These are phyloP conservation scores for Cutaneotrichosporon sp. DNA, from an alignment of 1,284 basidiomycete genomes.

Conservation along the genomic window DNA sequence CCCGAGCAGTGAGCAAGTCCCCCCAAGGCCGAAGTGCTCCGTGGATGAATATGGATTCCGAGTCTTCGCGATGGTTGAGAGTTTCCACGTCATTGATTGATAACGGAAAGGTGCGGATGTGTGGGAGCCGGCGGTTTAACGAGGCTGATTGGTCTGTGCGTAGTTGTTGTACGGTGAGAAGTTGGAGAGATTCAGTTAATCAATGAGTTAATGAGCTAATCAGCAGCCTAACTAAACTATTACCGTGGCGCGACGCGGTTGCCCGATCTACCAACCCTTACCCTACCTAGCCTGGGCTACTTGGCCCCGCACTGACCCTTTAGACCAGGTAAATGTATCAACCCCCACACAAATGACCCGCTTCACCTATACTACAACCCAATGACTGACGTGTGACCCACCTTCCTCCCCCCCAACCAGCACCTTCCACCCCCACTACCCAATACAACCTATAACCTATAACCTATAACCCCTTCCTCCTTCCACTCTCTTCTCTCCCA, in stretches of 20 bases:
- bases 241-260: no score
- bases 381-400: no score
- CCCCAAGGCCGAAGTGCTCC: background rate
- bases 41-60: background rate
- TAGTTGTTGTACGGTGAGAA: no score
- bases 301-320: no score
- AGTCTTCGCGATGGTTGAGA: background rate
- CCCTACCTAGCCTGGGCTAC: no score
- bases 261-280: no score
- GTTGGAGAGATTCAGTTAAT: no score
- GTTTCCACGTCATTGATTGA: constrained; percentile 4
- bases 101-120: background rate
- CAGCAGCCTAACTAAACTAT: no score
- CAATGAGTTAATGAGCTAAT: no score
- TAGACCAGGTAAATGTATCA: background rate
- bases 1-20: background rate
- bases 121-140: background rate
- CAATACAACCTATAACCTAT: background rate
- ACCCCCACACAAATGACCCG: background rate
- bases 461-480: background rate
- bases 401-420: background rate
- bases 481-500: constrained; percentile 7
- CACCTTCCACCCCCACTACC: constrained; percentile 1
- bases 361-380: background rate
- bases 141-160: background rate